Base-by-base conservation (phyloP, 116 monocot genomes). In the Posidonia oceanica region DNA sequence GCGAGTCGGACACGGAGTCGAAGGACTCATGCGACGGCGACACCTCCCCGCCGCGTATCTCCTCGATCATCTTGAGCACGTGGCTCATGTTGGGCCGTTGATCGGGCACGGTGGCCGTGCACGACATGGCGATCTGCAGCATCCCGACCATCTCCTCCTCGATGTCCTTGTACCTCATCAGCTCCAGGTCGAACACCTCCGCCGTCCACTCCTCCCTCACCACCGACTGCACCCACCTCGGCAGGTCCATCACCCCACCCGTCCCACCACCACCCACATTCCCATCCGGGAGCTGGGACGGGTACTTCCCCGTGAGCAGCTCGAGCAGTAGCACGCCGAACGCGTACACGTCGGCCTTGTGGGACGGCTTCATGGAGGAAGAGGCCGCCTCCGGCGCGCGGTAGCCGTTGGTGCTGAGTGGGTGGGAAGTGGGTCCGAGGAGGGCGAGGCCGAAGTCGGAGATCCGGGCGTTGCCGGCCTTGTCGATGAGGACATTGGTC, bases 91-190 rank as follows among this genome's bases (percentile, higher is more conserved):
- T 85, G 15, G 96, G 96, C 74, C 96, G 74, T 72, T 87, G 88
- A 18, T 96, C 84, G 2, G 96, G 86, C 0, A 77, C 40, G 8
- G 36, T 52, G 1, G 81, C 77, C 16, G 84, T 81, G 77, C 96
- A 96, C 5, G 83, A 70, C 80, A 96, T 74, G 4, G 88, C 96
- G 54, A 96, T 66, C 80, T 91, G 91, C 37, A 96, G 85, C 88
- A 88, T 75, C 12, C 58, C 81, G 68, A 96, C 91, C 88, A 96
- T 86, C 81, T 91, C 91, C 83, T 96, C 96, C 80, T 96, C 96
- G 16, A 86, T 84, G 36, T 88, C 91, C 69, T 88, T 94, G 74
- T 88, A 85, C 78, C 85, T 58, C 91, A 96, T 88, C 42, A 96
- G 86, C 80, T 96, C 96, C 64, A 96, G 71, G 69, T 94, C 94